Evolutionary conservation across 2,329 filamentous ascomycete genomes (phyloP).

Genomic region (Saccharata proteae): DNA sequence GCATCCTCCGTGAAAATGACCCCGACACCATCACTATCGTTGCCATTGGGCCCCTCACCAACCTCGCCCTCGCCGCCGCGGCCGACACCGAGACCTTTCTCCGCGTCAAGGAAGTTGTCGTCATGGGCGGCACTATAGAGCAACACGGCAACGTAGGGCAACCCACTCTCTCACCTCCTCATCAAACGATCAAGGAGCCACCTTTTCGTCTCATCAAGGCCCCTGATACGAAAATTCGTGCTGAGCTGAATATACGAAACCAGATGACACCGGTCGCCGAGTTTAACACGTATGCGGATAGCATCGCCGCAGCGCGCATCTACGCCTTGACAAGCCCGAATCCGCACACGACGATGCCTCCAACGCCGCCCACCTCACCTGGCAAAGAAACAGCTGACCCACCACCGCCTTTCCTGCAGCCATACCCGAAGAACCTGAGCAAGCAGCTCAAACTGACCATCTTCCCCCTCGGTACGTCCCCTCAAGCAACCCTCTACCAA

Average conservation of each 20-base stretch:
- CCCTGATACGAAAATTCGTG: slow-evolving; percentile 20
- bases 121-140: slow-evolving; percentile 86
- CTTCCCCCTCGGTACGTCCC: slow-evolving; percentile 30
- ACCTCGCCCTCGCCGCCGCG: slow-evolving; percentile 76
- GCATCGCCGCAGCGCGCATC: slow-evolving; percentile 34
- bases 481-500: background rate
- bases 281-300: slow-evolving; percentile 90
- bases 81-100: slow-evolving; percentile 85
- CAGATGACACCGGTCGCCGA: slow-evolving; percentile 67
- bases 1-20: slow-evolving; percentile 69
- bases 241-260: slow-evolving; percentile 21
- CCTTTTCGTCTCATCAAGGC: slow-evolving; percentile 28
- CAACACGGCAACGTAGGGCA: slow-evolving; percentile 57
- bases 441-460: slow-evolving; percentile 32
- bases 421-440: slow-evolving; percentile 31
- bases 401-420: slow-evolving; percentile 19
- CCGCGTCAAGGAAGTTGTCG: slow-evolving; percentile 75
- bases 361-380: slow-evolving; percentile 34
- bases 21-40: slow-evolving; percentile 79
- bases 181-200: slow-evolving; percentile 19
- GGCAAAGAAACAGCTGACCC: slow-evolving; percentile 14
- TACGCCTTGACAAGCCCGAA: slow-evolving; percentile 39
- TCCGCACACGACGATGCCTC: slow-evolving; percentile 71
- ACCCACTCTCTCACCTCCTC: slow-evolving; percentile 15
- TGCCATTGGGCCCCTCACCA: slow-evolving; percentile 85